phyloP scores from a whole-genome alignment of 2,329 filamentous ascomycete genomes.

The Alternaria hordeiaustralica region DNA sequence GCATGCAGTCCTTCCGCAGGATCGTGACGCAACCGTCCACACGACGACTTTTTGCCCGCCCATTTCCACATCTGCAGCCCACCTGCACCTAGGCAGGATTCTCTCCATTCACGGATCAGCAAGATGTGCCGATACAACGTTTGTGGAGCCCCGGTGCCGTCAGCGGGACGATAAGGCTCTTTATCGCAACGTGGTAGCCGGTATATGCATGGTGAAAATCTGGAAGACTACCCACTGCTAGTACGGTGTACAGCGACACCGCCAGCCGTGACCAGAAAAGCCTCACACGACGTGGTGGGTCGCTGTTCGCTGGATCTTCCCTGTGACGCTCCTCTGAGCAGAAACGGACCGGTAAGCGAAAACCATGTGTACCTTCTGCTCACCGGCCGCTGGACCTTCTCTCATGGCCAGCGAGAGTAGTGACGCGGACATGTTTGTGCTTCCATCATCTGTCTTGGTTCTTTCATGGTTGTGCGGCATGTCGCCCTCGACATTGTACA shows the following conservation, averaged over 20 bases:
- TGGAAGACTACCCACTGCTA: conserved; percentile 20
- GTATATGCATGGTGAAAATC: conserved; percentile 29
- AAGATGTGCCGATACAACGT: conserved; percentile 25
- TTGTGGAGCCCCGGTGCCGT: conserved; percentile 27
- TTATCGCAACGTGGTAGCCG: conserved; percentile 31
- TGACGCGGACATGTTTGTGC: background rate
- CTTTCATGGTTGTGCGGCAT: background rate
- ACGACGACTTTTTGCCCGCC: conserved; percentile 7
- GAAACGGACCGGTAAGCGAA: conserved; percentile 1
- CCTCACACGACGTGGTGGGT: conserved; percentile 28
- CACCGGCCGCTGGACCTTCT: background rate
- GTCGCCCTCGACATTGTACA: background rate
- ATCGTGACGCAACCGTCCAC: conserved; percentile 26
- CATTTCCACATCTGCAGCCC: conserved; percentile 15
- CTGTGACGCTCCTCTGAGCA: background rate
- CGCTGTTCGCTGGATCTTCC: conserved; percentile 19
- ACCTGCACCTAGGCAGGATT: conserved; percentile 23
- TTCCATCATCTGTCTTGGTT: background rate
- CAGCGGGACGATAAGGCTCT: conserved; percentile 29
- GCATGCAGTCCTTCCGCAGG: background rate
- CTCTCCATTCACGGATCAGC: conserved; percentile 24
- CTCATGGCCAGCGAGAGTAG: background rate
- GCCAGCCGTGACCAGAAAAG: conserved; percentile 14
- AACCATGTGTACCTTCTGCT: background rate
- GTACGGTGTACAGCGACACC: conserved; percentile 4